Percentiles rank a stretch among this genome's conserved stretches.
These are phyloP conservation scores for Zostera marina DNA, from an alignment of 116 monocot genomes.

Conservation along the genomic window DNA sequence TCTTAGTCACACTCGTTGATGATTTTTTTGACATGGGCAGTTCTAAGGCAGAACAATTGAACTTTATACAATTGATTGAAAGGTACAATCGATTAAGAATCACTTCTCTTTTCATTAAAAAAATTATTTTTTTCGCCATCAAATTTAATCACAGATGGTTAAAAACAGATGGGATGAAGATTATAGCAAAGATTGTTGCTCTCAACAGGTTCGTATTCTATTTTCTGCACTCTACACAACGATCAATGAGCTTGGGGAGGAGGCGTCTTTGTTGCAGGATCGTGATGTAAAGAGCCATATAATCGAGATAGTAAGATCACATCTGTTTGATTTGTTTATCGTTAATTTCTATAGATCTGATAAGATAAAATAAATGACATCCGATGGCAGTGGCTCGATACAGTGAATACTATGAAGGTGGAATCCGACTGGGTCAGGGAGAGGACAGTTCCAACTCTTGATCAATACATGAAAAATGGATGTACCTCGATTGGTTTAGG, in stretches of 20 bases:
- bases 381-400: constrained; percentile 47
- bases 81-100: neutral
- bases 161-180: constrained; percentile 51
- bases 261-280: constrained; percentile 34
- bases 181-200: constrained; percentile 17
- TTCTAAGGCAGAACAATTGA: constrained; percentile 48
- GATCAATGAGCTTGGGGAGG: constrained; percentile 49
- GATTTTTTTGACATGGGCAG: constrained; percentile 92
- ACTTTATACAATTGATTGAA: constrained; percentile 38
- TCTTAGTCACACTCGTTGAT: constrained; percentile 72
- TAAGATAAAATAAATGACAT: neutral
- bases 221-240: constrained; percentile 48
- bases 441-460: constrained; percentile 38
- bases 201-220: constrained; percentile 50
- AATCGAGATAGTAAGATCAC: constrained; percentile 44
- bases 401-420: constrained; percentile 55
- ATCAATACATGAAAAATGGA: constrained; percentile 70
- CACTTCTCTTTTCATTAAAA: too few relatives aligned
- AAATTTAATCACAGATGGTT: neutral
- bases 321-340: neutral
- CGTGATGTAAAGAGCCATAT: constrained; percentile 36
- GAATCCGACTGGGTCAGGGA: constrained; percentile 53
- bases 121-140: neutral
- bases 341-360: too few relatives aligned
- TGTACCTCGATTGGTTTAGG: constrained; percentile 63